Percentiles rank a stretch among this genome's conserved stretches.
phyloP scores from a whole-genome alignment of 2,329 filamentous ascomycete genomes.

The Davidsoniella eucalypti region DNA sequence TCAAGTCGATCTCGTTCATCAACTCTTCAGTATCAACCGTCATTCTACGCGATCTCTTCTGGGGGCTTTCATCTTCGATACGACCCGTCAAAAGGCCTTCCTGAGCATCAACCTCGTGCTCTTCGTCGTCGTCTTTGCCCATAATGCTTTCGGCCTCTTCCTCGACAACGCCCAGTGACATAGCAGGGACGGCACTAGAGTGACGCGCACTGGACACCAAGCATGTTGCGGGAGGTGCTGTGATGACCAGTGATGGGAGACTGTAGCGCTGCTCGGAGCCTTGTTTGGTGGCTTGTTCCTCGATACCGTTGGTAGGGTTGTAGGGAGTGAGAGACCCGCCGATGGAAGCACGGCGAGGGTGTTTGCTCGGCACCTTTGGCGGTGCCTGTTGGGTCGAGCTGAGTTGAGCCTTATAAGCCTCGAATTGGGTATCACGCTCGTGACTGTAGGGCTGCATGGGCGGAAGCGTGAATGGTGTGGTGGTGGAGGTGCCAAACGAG shows the following conservation, averaged over 20 bases:
- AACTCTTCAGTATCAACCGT: not conserved
- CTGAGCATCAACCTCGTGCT: not conserved
- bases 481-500: not conserved
- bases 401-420: constrained; percentile 24
- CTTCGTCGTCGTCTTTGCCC: not conserved
- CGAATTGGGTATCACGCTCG: constrained; percentile 31
- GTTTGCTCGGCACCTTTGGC: not conserved
- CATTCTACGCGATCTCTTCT: no score
- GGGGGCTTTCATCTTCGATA: no score
- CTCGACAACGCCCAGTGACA: constrained; percentile 9
- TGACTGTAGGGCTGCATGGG: constrained; percentile 26
- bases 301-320: not conserved
- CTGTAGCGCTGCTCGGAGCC: not conserved
- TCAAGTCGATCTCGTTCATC: constrained; percentile 4
- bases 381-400: not conserved
- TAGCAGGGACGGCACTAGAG: not conserved
- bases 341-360: not conserved
- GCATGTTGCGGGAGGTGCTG: not conserved
- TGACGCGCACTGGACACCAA: not conserved
- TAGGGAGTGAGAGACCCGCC: not conserved
- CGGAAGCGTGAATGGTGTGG: not conserved
- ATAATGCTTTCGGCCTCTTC: constrained; percentile 9
- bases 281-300: not conserved
- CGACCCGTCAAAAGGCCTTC: no score
- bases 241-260: not conserved